Evolutionary conservation across 768 basidiomycete species (phyloP).

Genomic region (Agrocybe chaxingu): DNA sequence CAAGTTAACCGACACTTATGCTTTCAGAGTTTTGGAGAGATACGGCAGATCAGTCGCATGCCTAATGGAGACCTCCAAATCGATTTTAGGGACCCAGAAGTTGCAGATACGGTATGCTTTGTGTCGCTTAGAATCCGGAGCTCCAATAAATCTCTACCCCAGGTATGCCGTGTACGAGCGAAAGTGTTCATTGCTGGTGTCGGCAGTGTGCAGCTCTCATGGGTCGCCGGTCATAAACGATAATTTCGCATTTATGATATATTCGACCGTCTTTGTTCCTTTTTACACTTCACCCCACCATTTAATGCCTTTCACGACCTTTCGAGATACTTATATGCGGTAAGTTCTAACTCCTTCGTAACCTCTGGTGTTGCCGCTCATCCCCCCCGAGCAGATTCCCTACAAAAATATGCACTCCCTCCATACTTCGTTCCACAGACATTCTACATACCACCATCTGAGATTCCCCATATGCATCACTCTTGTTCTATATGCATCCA

Average conservation of each 20-base stretch:
- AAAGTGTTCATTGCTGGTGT: conserved; percentile 71
- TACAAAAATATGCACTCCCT: conserved; percentile 11
- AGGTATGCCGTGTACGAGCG: conserved; percentile 80
- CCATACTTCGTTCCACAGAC: conserved; percentile 9
- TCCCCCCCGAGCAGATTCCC: not conserved
- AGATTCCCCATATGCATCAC: conserved; percentile 1
- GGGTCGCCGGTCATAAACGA: conserved; percentile 57
- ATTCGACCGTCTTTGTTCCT: not conserved
- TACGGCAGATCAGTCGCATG: conserved; percentile 68
- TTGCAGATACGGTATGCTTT: conserved; percentile 70
- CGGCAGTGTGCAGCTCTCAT: conserved; percentile 76
- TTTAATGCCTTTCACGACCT: conserved; percentile 9
- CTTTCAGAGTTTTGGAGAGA: conserved; percentile 67
- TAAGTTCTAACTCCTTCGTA: conserved; percentile 1
- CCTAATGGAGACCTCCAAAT: conserved; percentile 79
- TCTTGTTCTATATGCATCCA: conserved; percentile 2
- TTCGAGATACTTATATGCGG: conserved; percentile 9
- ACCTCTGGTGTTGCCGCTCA: not conserved
- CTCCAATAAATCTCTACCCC: conserved; percentile 1
- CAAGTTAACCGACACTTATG: not conserved
- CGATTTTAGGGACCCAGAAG: conserved; percentile 70
- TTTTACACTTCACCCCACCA: conserved; percentile 1
- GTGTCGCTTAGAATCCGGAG: not conserved
- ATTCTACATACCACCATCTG: conserved; percentile 9
- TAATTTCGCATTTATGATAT: conserved; percentile 7